Percentiles rank a stretch among this genome's conserved stretches.
phyloP scores from a whole-genome alignment of 805 yeast species.

The Hanseniaspora jakobsenii region DNA sequence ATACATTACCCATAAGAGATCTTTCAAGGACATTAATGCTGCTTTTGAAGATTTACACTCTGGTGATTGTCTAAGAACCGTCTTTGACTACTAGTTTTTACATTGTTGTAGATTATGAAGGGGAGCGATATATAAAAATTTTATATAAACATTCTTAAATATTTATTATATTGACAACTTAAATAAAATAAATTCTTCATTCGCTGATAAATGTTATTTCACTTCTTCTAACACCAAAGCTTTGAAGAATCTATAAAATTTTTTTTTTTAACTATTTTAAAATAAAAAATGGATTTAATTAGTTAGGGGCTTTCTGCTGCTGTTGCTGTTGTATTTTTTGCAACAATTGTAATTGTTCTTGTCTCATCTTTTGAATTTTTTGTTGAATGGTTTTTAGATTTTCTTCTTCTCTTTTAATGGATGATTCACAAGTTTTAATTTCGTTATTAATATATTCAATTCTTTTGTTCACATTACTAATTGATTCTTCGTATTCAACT shows the following conservation, averaged over 20 bases:
- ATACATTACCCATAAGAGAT: slow-evolving; percentile 82
- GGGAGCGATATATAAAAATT: no score
- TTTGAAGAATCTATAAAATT: no score
- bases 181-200: no score
- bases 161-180: no score
- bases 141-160: no score
- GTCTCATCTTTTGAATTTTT: slow-evolving; percentile 47
- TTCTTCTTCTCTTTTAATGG: slow-evolving; percentile 17
- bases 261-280: no score
- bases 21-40: slow-evolving; percentile 62
- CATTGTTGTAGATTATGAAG: no score
- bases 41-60: slow-evolving; percentile 93
- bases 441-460: slow-evolving; percentile 76
- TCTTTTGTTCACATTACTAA: slow-evolving; percentile 72
- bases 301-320: background rate
- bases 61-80: slow-evolving; percentile 92
- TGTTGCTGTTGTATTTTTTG: slow-evolving; percentile 13
- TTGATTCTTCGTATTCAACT: slow-evolving; percentile 75
- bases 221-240: no score
- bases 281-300: background rate
- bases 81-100: slow-evolving; percentile 35
- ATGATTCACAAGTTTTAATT: slow-evolving; percentile 58
- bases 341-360: slow-evolving; percentile 12
- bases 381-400: slow-evolving; percentile 47
- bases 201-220: no score